Base-by-base conservation (phyloP, 2,329 filamentous ascomycete genomes). In the Alternaria triticimaculans region DNA sequence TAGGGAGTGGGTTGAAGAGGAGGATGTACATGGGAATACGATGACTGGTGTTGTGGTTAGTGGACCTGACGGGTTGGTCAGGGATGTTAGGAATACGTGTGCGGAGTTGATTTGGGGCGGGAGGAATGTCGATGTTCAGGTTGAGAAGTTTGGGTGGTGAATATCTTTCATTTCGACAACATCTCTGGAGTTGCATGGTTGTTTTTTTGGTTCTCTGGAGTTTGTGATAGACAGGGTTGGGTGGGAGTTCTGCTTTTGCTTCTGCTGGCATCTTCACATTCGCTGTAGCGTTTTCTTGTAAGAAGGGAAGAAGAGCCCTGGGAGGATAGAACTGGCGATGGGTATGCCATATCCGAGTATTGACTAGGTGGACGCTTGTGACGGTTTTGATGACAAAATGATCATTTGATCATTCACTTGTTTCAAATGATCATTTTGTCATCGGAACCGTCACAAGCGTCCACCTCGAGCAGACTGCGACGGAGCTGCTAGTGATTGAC, bases 111-210 rank as follows among this genome's bases (percentile, higher is more conserved):
- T 87, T 10, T 75, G 79, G 56, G 67, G 80, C 8, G 88, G 88
- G 0, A 75, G 74, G 51, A 73, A 86, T 70, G 79, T 90, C 4
- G 76, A 82, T 58, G 80, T 90, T 53, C 80, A 83, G 26, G 85
- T 90, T 25, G 89, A 91, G 85, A 91, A 91, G 72, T 90, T 90
- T 82, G 88, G 88, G 2, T 91, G 89, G 89, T 91, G 3, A 3
- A n/a, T 26, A 4, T 9, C 33, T 37, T n/a, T 37, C 33, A n/a
- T 37, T n/a, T 37, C 15, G 2, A 2, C 1, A 37, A n/a, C 2
- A 37, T 37, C 3, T 37, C 1, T 3, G 15, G 15, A 41, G 37
- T 41, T 41, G 37, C n/a, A 1, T 18, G 37, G 9, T 3, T 41
- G n/a, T 18, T 5, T n/a, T 37, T 10, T 5, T 41, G 15, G 33